Conservation (phyloP, 2,329 filamentous ascomycete species). For the Fonsecaea nubica region DNA sequence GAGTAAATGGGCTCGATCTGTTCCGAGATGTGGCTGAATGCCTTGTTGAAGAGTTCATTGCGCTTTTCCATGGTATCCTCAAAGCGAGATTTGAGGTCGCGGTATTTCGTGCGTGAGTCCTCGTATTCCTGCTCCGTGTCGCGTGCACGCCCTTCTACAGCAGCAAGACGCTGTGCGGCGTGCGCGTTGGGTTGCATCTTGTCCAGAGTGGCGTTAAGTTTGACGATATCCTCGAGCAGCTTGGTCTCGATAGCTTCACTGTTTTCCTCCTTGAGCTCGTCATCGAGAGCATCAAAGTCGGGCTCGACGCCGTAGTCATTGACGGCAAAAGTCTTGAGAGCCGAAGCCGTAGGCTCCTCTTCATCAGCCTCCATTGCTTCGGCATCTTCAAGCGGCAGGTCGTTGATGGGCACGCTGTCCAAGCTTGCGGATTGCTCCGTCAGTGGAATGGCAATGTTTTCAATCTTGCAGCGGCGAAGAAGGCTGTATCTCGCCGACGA, state of each 20-base stretch:
- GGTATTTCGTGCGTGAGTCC: constrained; percentile 75
- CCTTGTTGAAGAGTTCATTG: constrained; percentile 91
- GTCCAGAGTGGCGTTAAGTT: constrained; percentile 79
- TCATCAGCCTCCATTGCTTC: constrained; percentile 95
- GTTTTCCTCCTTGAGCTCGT: constrained; percentile 80
- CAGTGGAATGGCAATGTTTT: constrained; percentile 88
- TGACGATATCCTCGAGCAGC: constrained; percentile 77
- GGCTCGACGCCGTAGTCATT: constrained; percentile 86
- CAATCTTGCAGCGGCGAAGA: constrained; percentile 87
- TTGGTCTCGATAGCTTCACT: constrained; percentile 74
- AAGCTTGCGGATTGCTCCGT: constrained; percentile 71
- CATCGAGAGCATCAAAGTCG: constrained; percentile 80
- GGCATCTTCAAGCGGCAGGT: constrained; percentile 75
- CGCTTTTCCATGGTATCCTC: constrained; percentile 80
- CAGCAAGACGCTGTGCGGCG: constrained; percentile 87
- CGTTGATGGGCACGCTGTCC: constrained; percentile 85
- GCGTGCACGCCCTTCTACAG: constrained; percentile 80
- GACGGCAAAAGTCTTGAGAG: constrained; percentile 66
- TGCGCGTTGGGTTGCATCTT: constrained; percentile 98
- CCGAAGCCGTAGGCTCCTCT: constrained; percentile 53
- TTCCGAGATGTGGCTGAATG: constrained; percentile 91
- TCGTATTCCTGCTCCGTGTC: constrained; percentile 89
- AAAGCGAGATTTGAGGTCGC: constrained; percentile 80
- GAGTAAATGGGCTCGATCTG: constrained; percentile 95
- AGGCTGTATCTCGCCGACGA: constrained; percentile 82